Conservation (phyloP, 257 asterid species). For the Sherardia arvensis region DNA sequence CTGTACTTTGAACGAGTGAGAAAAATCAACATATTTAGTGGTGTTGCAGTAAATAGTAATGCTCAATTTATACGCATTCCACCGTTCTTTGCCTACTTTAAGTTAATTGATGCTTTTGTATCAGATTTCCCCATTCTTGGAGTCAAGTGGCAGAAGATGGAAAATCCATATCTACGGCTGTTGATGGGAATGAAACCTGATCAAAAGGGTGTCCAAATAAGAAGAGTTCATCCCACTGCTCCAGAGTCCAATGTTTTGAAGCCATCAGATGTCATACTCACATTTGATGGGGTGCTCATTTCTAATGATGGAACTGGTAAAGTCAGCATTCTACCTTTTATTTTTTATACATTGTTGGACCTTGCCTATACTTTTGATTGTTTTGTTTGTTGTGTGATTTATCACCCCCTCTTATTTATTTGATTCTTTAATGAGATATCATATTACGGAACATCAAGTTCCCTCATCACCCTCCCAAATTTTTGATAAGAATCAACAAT, state of each 20-base stretch:
- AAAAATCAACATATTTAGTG: neutral
- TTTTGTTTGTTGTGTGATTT: too few relatives aligned
- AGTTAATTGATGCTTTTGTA: constrained; percentile 5
- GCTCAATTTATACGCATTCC: neutral
- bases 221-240: constrained; percentile 81
- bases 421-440: too few relatives aligned
- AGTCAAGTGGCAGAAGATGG: constrained; percentile 98
- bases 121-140: constrained; percentile 87
- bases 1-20: neutral
- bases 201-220: constrained; percentile 93
- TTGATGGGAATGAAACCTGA: constrained; percentile 82
- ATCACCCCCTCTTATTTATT: too few relatives aligned
- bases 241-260: constrained; percentile 64
- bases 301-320: constrained; percentile 98
- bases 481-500: too few relatives aligned
- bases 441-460: too few relatives aligned
- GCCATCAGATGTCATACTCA: constrained; percentile 83
- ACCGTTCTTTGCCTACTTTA: neutral
- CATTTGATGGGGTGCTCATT: constrained; percentile 77
- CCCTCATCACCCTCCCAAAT: too few relatives aligned
- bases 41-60: neutral
- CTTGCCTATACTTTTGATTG: too few relatives aligned
- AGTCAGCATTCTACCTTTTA: neutral
- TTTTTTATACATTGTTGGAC: too few relatives aligned
- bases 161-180: constrained; percentile 84